Evolutionary conservation across 306 rosid species (phyloP), one percentile per base, ranked within the genome.

Genomic region (Lathyrus sativus): DNA sequence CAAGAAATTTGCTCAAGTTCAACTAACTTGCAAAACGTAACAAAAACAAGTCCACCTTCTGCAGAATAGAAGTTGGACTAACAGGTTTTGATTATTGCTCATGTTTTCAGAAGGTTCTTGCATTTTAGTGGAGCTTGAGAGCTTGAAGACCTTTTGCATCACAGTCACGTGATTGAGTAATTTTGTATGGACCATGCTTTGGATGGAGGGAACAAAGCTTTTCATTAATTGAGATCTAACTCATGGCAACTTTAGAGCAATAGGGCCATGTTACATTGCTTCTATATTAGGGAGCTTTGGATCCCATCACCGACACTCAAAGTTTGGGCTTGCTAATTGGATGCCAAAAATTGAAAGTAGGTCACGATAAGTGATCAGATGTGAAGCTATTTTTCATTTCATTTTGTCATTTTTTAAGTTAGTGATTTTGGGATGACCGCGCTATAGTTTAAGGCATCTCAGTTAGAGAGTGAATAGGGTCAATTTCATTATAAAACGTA

Each of bases 61-160:
- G 42, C 76, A 11, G 85, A 80, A 84, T 68, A 83, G 49, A 78
- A 86, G 84, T 84, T 74, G 65, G 71, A 82, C n/a, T 60, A 38
- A 38, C 74, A 37, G 74, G 77, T 64, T 50, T 50, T 75, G 65
- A 35, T 84, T 77, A 70, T 48, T 73, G 66, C 74, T 41, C 68
- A 67, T 50, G 15, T 65, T 72, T 41, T 58, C 65, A 28, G 67
- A 75, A 51, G 75, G 62, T 75, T 78, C 58, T 31, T 57, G 75
- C 79, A 48, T 29, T 50, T 51, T 71, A 79, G 48, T 62, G 37
- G 71, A 76, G 74, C 39, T 76, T 77, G 80, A 12, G 48, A 61
- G 72, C 65, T 60, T 68, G 71, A 65, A 61, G 68, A 58, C n/a
- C 14, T 55, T 69, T 50, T 62, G 71, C 73, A 70, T 70, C 61